Evolutionary conservation across 768 basidiomycete genomes (phyloP), one percentile per base, ranked within the genome.

Genomic region (Mycena maculata): DNA sequence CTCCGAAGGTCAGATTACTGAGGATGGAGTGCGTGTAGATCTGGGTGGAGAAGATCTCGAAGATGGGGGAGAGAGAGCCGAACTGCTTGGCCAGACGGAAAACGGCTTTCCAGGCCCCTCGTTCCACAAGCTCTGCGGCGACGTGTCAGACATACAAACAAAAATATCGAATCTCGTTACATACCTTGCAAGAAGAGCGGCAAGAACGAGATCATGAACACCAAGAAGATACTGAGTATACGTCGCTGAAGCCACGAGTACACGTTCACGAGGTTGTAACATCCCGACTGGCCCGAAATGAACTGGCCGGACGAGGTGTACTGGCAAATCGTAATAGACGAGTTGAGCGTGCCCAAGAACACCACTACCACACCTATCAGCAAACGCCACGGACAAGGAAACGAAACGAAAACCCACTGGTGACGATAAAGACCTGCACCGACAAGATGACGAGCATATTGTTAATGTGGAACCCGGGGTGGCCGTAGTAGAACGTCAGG

Each of bases 381-480:
- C 57, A 42, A 63, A 48, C 39, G 10, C 3, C n/a, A 41, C 62
- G 18, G 38, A 49, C 36, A 53, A 25, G 56, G 28, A 63, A 39
- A 63, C 55, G 56, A 25, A 27, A 87, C 94, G 56, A 57, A 25
- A 27, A 87, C 94, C 73, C 76, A 95, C 94, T 88, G 10, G 95
- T 94, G 59, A 97, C 83, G 74, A 99, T 87, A 87, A 99, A 99
- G 63, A 96, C 82, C 79, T 98, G 97, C 30, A 99, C 94, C 52
- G 98, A 97, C 71, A 97, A 79, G 76, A 99, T 99, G 79, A 99
- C 92, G 77, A 99, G 84, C 89, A 99, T 99, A 77, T 99, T 99
- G 86, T 99, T 98, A 83, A 99, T 97, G 76, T 99, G 98, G 92
- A 99, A 99, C 61, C 95, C 98, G 44, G 98, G 98, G 79, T 99